Conservation (phyloP, 176 grass and related monocot genomes). For the Saccharum spontaneum region DNA sequence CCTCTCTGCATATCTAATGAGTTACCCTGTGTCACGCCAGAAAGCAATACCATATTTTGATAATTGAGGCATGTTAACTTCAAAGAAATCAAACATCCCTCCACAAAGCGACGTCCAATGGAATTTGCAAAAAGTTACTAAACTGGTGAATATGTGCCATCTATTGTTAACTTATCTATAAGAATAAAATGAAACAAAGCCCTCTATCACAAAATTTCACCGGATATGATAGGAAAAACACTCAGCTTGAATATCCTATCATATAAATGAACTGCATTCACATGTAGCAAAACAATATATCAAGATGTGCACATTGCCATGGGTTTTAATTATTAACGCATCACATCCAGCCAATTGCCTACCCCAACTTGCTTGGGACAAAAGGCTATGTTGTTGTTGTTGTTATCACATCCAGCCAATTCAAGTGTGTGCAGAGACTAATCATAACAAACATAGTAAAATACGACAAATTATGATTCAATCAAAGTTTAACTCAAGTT, state of each 20-base stretch:
- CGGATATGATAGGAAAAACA: neutral
- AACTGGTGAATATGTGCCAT: slow-evolving; percentile 15
- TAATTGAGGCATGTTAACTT: slow-evolving; percentile 1
- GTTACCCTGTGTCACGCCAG: slow-evolving; percentile 15
- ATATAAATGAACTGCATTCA: neutral
- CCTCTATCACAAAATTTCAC: neutral
- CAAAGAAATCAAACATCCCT: neutral
- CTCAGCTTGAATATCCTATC: neutral
- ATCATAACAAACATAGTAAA: slow-evolving; percentile 13
- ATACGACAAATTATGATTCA: slow-evolving; percentile 14
- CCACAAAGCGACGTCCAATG: neutral
- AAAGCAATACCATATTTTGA: slow-evolving; percentile 31
- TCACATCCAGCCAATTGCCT: neutral
- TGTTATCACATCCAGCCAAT: neutral
- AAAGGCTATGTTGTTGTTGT: too few species aligned
- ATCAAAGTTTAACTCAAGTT: slow-evolving; percentile 26
- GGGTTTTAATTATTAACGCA: neutral
- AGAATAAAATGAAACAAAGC: neutral
- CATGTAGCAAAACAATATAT: slow-evolving; percentile 6
- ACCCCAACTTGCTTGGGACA: too few species aligned
- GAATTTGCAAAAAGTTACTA: neutral
- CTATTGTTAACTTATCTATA: neutral
- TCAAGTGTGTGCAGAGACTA: neutral
- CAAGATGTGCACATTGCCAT: neutral
- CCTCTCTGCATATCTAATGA: slow-evolving; percentile 11